Base-by-base conservation (phyloP, 441 rosid species). In the Gossypium davidsonii region DNA sequence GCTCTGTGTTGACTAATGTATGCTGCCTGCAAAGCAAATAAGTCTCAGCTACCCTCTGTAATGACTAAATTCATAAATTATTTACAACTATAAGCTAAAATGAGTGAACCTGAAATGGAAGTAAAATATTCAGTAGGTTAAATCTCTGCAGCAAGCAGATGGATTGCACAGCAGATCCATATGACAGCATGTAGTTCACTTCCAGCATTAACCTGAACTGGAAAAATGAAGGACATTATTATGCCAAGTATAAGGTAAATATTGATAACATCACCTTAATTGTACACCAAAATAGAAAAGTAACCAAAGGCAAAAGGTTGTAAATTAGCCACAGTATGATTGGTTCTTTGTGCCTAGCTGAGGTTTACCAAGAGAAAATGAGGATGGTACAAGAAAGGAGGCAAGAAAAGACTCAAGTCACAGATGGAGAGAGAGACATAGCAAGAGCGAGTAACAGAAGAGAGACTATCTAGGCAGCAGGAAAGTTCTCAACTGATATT, bases 151-250 rank as follows among this genome's bases (percentile, higher is more conserved):
- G 97, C 86, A 96, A 87, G 73, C 73, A 74, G 73, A 96, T 83
- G 63, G 99, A 88, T 62, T 89, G 83, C 71, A 76, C 85, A 67
- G 98, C 95, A 83, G 98, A 96, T 83, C 99, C 98, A 84, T 93
- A 96, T 3, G 93, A 86, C 62, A 93, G 81, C 97, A 96, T 90
- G 85, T 91, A 90, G 84, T 96, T 89, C 71, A 93, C 17, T 76
- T 96, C 99, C 99, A 96, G 56, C 85, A 88, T 82, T 81, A 91
- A 28, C 80, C 98, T 89, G 81, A 68, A 39, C 99, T 95, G 91
- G 80, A 78, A 57, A 81, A 76, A 74, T 71, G 78, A 57, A 82
- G 67, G 77, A 63, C 34, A 53, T 73, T 51, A 76, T 25, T n/a
- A 73, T 71, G 60, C 18, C 75, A 65, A 72, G 55, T 44, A 26